Evolutionary conservation across 495 filamentous ascomycete species (phyloP).

Genomic region (Amniculicola lignicola): DNA sequence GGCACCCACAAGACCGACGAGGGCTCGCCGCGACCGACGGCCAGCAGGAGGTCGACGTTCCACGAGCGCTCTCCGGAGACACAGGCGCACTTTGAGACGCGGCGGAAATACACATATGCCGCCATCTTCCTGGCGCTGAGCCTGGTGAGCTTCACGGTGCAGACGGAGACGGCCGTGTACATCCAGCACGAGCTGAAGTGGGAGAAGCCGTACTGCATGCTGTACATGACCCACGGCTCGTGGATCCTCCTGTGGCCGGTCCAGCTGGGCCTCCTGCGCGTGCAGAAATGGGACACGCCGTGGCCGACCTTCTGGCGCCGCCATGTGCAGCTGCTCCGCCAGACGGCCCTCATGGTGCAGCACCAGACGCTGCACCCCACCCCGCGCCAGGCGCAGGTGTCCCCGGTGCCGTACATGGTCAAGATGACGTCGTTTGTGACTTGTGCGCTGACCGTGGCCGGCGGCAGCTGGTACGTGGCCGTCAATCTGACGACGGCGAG

Average conservation of each 20-base stretch:
- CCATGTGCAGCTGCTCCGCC: constrained; percentile 68
- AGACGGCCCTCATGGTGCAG: constrained; percentile 84
- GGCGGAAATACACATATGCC: constrained; percentile 80
- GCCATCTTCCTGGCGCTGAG: constrained; percentile 76
- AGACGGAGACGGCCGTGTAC: constrained; percentile 92
- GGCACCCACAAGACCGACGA: constrained; percentile 23
- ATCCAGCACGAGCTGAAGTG: constrained; percentile 84
- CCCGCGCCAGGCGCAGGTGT: constrained; percentile 47
- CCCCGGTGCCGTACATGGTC: constrained; percentile 70
- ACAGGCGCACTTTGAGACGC: constrained; percentile 57
- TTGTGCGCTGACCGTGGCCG: constrained; percentile 81
- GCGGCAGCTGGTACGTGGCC: constrained; percentile 92
- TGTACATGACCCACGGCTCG: constrained; percentile 92
- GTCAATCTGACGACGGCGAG: constrained; percentile 87
- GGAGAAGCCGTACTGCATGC: constrained; percentile 97
- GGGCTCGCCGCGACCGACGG: constrained; percentile 12
- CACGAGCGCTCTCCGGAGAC: constrained; percentile 60
- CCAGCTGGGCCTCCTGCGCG: constrained; percentile 74
- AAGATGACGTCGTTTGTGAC: constrained; percentile 78
- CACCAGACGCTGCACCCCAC: constrained; percentile 60
- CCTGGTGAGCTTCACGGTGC: constrained; percentile 76
- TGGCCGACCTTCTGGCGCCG: constrained; percentile 87
- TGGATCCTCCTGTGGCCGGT: constrained; percentile 85
- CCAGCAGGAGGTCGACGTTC: constrained; percentile 56
- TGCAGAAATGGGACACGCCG: constrained; percentile 66